Evolutionary conservation across 2,329 filamentous ascomycete genomes (phyloP), one percentile per base, ranked within the genome.

Genomic region (Hirsutella thompsonii): DNA sequence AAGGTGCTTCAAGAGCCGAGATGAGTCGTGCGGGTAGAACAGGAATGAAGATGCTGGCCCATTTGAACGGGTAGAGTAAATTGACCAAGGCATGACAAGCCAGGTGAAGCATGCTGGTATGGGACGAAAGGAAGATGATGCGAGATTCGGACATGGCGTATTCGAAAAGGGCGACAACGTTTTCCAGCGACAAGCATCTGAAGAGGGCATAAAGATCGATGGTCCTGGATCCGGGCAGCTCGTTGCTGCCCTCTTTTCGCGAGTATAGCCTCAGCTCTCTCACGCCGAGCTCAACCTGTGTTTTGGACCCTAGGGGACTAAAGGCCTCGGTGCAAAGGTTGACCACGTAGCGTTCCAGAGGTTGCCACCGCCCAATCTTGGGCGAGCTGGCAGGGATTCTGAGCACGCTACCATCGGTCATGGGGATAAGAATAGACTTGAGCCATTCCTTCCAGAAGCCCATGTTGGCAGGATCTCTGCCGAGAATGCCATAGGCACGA

Each of bases 401-500:
- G 49, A 92, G 65, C 23, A 98, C 71, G 13, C 73, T 79, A 18
- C 90, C 87, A 55, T 94, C 88, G 1, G 81, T 88, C 92, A 96
- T 98, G 21, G 92, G 92, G 19, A 94, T 86, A n/a, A 92, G 70
- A 9, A 96, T 75, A 6, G 90, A 89, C 60, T 87, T 83, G 37
- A 98, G 73, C 92, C 92, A 98, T 59, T 98, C 92, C 61, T 96
- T 96, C 89, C 90, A 98, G 63, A 98, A 96, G 26, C 79, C 77
- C 48, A 89, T 88, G 63, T 93, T 75, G 45, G 79, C 81, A 11
- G 72, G 71, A 57, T 98, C 92, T 46, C 85, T 76, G 28, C 92
- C 92, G 46, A 98, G 70, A 46, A 98, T 81, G 44, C 92, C 92
- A 56, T 94, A 98, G 1, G 90, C 88, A 48, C 92, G 76, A 16